Evolutionary conservation across 257 asterid species (phyloP).

Genomic region (Eustoma russellianum): DNA sequence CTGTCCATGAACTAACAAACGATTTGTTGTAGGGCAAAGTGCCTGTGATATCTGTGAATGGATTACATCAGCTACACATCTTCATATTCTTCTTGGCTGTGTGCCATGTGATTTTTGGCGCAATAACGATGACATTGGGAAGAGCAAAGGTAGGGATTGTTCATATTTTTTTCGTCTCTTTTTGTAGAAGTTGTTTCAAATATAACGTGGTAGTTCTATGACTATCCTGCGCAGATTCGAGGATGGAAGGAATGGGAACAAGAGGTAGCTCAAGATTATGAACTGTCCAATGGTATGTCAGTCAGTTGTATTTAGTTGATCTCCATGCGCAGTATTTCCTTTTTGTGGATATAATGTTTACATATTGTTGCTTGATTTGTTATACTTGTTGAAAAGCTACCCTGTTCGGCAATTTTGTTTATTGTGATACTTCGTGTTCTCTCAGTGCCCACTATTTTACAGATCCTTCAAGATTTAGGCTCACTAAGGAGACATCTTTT

Average conservation of each 20-base stretch:
- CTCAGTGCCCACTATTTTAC: conserved; percentile 8
- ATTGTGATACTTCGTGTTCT: not conserved
- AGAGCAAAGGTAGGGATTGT: conserved; percentile 32
- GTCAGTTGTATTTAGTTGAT: not conserved
- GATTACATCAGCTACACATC: conserved; percentile 77
- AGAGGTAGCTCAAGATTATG: conserved; percentile 28
- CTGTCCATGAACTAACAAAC: not conserved
- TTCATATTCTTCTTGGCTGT: conserved; percentile 82
- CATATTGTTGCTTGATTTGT: too few species aligned
- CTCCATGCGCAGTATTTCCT: not conserved
- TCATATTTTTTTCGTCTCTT: too few species aligned
- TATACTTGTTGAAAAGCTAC: too few species aligned
- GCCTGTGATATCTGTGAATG: conserved; percentile 55
- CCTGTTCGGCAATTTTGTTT: not conserved
- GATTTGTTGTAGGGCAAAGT: conserved; percentile 40
- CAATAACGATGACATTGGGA: conserved; percentile 62
- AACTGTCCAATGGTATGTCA: conserved; percentile 36
- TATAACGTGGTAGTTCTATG: not conserved
- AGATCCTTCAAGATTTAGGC: conserved; percentile 83
- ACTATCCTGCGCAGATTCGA: conserved; percentile 47
- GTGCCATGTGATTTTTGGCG: conserved; percentile 61
- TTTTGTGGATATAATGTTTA: too few species aligned
- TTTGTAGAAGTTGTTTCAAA: not conserved
- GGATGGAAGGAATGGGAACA: conserved; percentile 92
- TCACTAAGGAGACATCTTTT: conserved; percentile 89